A percentile compares a stretch with the other conserved stretches of the same genome.
phyloP scores from a whole-genome alignment of 306 rosid genomes.

The Styphnolobium japonicum region DNA sequence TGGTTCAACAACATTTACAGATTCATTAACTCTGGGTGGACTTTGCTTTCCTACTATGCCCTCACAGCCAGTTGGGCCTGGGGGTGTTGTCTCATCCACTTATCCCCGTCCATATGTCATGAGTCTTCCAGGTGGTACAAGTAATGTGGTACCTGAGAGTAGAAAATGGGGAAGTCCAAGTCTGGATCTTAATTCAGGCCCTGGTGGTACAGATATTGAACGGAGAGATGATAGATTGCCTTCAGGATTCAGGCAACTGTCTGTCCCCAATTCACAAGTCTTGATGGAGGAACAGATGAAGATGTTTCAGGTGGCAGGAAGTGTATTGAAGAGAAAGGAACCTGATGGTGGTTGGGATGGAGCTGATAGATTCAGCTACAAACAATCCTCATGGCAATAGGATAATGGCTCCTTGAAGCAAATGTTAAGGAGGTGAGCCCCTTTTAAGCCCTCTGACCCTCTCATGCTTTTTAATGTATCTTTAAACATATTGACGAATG shows the following conservation, averaged over 20 bases:
- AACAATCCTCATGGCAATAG: slow-evolving; percentile 83
- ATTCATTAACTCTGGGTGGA: slow-evolving; percentile 70
- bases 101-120: slow-evolving; percentile 74
- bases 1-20: slow-evolving; percentile 80
- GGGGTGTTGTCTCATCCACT: slow-evolving; percentile 62
- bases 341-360: slow-evolving; percentile 92
- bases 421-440: slow-evolving; percentile 28
- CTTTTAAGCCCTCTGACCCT: not conserved
- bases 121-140: slow-evolving; percentile 74
- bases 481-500: not conserved
- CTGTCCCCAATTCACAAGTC: slow-evolving; percentile 65
- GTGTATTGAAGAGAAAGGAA: slow-evolving; percentile 81
- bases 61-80: slow-evolving; percentile 77
- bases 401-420: slow-evolving; percentile 15
- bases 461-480: not conserved
- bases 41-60: slow-evolving; percentile 80
- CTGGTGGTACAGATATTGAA: slow-evolving; percentile 59
- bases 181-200: slow-evolving; percentile 93
- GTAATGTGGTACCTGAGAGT: slow-evolving; percentile 64
- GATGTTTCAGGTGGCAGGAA: slow-evolving; percentile 73
- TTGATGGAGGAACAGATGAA: slow-evolving; percentile 74
- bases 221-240: slow-evolving; percentile 73
- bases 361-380: slow-evolving; percentile 66
- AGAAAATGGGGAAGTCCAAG: slow-evolving; percentile 93
- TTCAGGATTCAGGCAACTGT: slow-evolving; percentile 62